Conservation (phyloP, 441 rosid genomes). For the Pelargonium fulgidum region DNA sequence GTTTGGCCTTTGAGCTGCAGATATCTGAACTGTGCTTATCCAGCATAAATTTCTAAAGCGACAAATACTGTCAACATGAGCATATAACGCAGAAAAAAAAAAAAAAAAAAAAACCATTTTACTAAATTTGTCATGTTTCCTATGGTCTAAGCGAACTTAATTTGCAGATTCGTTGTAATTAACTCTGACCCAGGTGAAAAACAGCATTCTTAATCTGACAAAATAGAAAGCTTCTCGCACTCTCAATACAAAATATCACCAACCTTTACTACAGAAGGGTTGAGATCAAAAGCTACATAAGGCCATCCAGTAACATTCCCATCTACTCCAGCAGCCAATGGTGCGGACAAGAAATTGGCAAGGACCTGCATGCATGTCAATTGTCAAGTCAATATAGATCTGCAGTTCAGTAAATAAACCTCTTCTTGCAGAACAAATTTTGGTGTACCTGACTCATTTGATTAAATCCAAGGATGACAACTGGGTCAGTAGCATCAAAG, state of each 20-base stretch:
- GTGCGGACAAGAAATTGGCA: constrained; percentile 83
- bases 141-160: neutral
- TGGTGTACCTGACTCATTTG: constrained; percentile 86
- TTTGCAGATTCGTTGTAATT: neutral
- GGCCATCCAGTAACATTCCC: constrained; percentile 59
- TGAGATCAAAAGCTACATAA: constrained; percentile 84
- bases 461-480: constrained; percentile 87
- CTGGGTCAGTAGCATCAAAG: constrained; percentile 69
- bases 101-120: no score
- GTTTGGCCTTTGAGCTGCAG: no score
- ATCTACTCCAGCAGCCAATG: constrained; percentile 65
- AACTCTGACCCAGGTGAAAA: neutral
- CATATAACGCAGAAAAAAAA: no score
- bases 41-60: no score
- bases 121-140: no score
- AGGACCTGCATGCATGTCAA: constrained; percentile 47
- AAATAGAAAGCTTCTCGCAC: neutral
- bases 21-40: no score
- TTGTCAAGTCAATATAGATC: neutral
- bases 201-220: neutral
- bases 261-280: constrained; percentile 86
- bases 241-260: constrained; percentile 16
- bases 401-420: constrained; percentile 7
- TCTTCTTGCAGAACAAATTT: constrained; percentile 7
- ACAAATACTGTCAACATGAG: no score